phyloP scores from a whole-genome alignment of 2,329 filamentous ascomycete genomes.

The Lecanicillium sp. region DNA sequence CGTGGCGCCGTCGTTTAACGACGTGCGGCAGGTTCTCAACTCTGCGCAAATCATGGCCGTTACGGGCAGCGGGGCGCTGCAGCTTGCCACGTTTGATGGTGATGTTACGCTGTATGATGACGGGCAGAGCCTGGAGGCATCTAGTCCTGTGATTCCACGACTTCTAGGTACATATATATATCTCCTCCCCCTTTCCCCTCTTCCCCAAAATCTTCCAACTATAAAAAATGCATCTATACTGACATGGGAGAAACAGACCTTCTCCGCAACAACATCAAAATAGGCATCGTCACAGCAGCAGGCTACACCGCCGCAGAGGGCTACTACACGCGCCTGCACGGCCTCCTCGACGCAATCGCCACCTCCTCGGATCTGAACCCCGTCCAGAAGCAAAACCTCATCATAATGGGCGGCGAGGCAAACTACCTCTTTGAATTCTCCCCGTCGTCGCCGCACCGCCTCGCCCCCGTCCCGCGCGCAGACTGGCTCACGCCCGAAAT shows the following conservation, averaged over 20 bases:
- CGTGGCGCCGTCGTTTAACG: constrained; percentile 95
- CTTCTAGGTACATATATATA: constrained; percentile 35
- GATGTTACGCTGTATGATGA: constrained; percentile 95
- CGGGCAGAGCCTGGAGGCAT: constrained; percentile 66
- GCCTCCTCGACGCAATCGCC: constrained; percentile 73
- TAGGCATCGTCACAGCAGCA: constrained; percentile 94
- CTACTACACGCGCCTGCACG: constrained; percentile 82
- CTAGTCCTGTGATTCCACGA: constrained; percentile 67
- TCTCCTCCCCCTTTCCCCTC: neutral
- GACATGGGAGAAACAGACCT: constrained; percentile 57
- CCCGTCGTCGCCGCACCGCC: constrained; percentile 52
- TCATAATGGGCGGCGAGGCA: constrained; percentile 92
- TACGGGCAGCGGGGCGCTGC: constrained; percentile 61
- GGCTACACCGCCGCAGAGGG: constrained; percentile 82
- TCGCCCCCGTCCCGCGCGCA: constrained; percentile 56
- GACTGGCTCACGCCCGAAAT: constrained; percentile 74
- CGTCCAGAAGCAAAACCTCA: constrained; percentile 65
- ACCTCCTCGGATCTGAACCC: constrained; percentile 49
- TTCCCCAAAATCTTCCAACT: neutral
- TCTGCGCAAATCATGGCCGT: constrained; percentile 91
- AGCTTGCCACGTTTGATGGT: constrained; percentile 92
- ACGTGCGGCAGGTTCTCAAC: constrained; percentile 86
- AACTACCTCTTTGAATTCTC: constrained; percentile 89
- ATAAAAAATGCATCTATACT: neutral
- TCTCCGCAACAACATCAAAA: constrained; percentile 66